A percentile compares a stretch with the other conserved stretches of the same genome.
Evolutionary conservation across 768 basidiomycete species (phyloP).

Genomic region (Hydnum rufescens): DNA sequence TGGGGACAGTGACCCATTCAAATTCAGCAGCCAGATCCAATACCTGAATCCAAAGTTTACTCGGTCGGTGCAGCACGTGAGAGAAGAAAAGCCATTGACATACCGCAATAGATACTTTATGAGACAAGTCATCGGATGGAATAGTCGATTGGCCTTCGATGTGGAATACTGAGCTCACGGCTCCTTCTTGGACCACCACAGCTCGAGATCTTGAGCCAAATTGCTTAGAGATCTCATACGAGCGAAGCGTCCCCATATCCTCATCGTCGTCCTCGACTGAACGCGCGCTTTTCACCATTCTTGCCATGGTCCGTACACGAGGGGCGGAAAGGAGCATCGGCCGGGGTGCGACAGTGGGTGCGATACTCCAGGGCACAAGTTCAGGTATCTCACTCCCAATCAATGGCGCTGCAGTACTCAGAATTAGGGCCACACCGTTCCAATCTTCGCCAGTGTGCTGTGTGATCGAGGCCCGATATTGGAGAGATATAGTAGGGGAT

Average conservation of each 20-base stretch:
- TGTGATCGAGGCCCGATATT: conserved; percentile 11
- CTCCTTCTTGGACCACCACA: not conserved
- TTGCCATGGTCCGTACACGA: too few species aligned
- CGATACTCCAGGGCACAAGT: not conserved
- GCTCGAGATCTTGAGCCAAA: not conserved
- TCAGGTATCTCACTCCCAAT: conserved; percentile 7
- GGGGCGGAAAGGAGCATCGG: too few species aligned
- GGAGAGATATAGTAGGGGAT: conserved; percentile 1
- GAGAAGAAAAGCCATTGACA: not conserved
- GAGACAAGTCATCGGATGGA: conserved; percentile 7
- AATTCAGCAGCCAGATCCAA: conserved; percentile 8
- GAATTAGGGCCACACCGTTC: conserved; percentile 9
- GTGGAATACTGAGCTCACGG: conserved; percentile 4
- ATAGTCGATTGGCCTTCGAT: conserved; percentile 10
- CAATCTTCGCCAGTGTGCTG: conserved; percentile 13
- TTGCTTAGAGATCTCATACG: too few species aligned
- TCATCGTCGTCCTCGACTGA: too few species aligned
- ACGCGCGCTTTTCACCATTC: too few species aligned
- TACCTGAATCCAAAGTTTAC: not conserved
- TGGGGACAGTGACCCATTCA: conserved; percentile 10
- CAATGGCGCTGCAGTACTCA: conserved; percentile 11
- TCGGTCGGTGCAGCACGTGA: not conserved
- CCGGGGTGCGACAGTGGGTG: too few species aligned
- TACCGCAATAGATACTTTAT: conserved; percentile 10
- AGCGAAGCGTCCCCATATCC: too few species aligned